Conservation (phyloP, 768 basidiomycete genomes). For the Boletus vinaceobasis region DNA sequence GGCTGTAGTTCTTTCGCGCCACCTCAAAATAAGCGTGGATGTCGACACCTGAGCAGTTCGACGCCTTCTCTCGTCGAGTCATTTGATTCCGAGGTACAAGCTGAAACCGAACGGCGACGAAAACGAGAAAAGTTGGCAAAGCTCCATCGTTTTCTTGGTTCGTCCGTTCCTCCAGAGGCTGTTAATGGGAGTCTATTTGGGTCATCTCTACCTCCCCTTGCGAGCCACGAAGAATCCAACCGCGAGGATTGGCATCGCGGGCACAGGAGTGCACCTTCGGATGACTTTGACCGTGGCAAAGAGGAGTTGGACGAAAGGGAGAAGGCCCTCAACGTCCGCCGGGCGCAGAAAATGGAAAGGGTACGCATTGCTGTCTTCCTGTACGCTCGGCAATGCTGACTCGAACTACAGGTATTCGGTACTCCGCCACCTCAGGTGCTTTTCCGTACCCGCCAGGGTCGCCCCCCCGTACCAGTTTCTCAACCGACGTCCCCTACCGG, state of each 20-base stretch:
- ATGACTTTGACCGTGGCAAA: constrained; percentile 59
- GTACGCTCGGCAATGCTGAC: background rate
- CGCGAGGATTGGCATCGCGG: constrained; percentile 45
- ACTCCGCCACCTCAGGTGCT: constrained; percentile 74
- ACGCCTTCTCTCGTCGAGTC: constrained; percentile 47
- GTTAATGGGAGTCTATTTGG: constrained; percentile 48
- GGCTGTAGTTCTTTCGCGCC: constrained; percentile 30
- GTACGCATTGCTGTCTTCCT: constrained; percentile 34
- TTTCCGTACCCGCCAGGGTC: constrained; percentile 62
- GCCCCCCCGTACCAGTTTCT: constrained; percentile 32
- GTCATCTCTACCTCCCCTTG: constrained; percentile 31
- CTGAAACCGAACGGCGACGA: constrained; percentile 60
- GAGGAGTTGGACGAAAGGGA: constrained; percentile 70
- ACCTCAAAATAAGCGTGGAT: constrained; percentile 18
- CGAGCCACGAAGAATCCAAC: constrained; percentile 27
- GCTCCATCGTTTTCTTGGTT: constrained; percentile 84
- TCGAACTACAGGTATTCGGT: constrained; percentile 64
- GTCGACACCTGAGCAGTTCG: constrained; percentile 36
- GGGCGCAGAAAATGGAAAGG: constrained; percentile 88
- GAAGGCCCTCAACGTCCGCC: constrained; percentile 74
- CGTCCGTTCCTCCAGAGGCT: constrained; percentile 67
- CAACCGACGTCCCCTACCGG: constrained; percentile 22
- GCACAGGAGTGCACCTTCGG: constrained; percentile 45
- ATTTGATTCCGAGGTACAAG: constrained; percentile 49
- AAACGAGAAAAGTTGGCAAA: constrained; percentile 77